Evolutionary conservation across 2,329 filamentous ascomycete genomes (phyloP), one percentile per base, ranked within the genome.

Genomic region (Thielaviopsis ethacetica): DNA sequence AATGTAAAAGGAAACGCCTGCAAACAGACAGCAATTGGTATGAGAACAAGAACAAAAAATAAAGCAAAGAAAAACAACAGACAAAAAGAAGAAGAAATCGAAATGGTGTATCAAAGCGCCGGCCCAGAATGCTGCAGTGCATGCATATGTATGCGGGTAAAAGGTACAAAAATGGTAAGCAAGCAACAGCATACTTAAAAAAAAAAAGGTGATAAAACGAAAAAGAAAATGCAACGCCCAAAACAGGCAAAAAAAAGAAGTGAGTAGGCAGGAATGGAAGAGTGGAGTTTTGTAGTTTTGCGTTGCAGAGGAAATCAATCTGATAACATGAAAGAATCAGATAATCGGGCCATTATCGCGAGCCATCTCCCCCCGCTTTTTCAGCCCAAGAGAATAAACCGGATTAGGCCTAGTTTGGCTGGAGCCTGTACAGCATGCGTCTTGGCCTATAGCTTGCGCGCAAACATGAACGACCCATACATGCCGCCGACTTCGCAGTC

Each of bases 401-500:
- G 27, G 21, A 54, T 51, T 44, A 50, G 53, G 30, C 54, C 26
- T 50, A 38, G 26, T 22, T 26, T 63, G 57, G 50, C 21, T n/a
- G 17, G 27, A 21, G 4, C 6, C 24, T 26, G 24, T 26, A 12
- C 6, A n/a, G 4, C 15, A 26, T 41, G 24, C 4, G 1, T 21
- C 19, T 57, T 57, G 58, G 53, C 59, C 73, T 69, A 82, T 59
- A 82, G 69, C 66, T 78, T 76, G 64, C 78, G 72, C 66, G 78
- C 78, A 71, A 82, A 83, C 80, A 83, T 83, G 66, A 79, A 82
- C 24, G 74, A 79, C 22, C 93, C 93, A 68, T 97, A 96, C 67
- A 95, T 94, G 62, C 89, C 89, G 65, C 95, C 93, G 26, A 97
- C 86, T 70, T 97, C 91, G 57, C 91, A 88, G 67, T 83, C 82